A percentile compares a stretch with the other conserved stretches of the same genome.
Evolutionary conservation across 2,329 filamentous ascomycete species (phyloP).

Genomic region (Cytospora piceae): DNA sequence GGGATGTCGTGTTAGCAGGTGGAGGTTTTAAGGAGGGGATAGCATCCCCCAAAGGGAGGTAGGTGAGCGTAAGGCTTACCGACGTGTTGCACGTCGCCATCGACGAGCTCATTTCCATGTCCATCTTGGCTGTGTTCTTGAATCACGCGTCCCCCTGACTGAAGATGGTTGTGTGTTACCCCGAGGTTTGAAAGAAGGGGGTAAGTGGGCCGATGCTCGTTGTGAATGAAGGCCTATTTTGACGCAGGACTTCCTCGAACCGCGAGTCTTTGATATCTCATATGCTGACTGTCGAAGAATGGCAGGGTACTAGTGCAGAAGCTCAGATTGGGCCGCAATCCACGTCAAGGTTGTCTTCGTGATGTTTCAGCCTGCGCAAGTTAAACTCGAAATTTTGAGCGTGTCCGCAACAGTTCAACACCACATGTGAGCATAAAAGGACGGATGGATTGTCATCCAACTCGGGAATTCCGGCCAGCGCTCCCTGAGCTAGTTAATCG

Average conservation of each 20-base stretch:
- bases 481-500: constrained; percentile 9
- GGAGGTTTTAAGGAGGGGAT: background rate
- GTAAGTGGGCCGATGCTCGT: background rate
- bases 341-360: background rate
- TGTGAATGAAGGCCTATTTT: background rate
- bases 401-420: background rate
- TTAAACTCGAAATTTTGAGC: constrained; percentile 9
- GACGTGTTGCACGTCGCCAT: constrained; percentile 26
- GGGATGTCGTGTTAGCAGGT: background rate
- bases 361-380: constrained; percentile 1
- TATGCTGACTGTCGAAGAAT: background rate
- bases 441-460: constrained; percentile 3
- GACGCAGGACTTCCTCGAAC: background rate
- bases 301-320: background rate
- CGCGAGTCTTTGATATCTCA: background rate
- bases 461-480: background rate
- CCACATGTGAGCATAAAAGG: constrained; percentile 6
- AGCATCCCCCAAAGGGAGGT: too few relatives aligned
- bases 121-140: constrained; percentile 18
- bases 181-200: background rate
- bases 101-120: constrained; percentile 25
- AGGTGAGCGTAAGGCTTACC: constrained; percentile 14
- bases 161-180: background rate
- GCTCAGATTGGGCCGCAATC: background rate
- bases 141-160: background rate